phyloP scores from a whole-genome alignment of 768 basidiomycete species.

The Russula sp. region DNA sequence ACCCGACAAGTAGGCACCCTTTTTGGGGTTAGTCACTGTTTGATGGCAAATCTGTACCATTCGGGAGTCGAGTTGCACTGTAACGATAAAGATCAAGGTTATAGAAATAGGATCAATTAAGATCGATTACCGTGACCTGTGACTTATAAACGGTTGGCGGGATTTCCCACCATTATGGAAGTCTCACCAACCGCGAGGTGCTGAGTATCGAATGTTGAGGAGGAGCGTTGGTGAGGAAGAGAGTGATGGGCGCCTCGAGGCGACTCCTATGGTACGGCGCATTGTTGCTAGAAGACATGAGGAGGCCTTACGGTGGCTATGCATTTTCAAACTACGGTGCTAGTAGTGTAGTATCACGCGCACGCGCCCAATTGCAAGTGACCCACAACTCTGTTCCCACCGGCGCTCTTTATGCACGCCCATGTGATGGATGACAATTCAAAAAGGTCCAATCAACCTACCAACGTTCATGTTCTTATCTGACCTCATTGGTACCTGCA shows the following conservation, averaged over 20 bases:
- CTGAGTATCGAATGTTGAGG: constrained; percentile 2
- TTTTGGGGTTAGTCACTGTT: constrained; percentile 6
- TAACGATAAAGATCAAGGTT: constrained; percentile 21
- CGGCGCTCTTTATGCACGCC: constrained; percentile 7
- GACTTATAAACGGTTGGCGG: not conserved
- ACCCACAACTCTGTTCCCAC: constrained; percentile 8
- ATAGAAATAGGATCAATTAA: not conserved
- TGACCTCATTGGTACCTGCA: constrained; percentile 22
- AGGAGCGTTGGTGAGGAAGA: not conserved
- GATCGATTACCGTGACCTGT: constrained; percentile 12
- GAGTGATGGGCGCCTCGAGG: constrained; percentile 14
- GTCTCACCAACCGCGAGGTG: not conserved
- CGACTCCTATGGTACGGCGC: constrained; percentile 8
- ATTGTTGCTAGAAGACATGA: constrained; percentile 12
- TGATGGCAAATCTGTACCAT: constrained; percentile 5
- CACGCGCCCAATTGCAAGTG: constrained; percentile 4
- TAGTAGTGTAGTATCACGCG: constrained; percentile 6
- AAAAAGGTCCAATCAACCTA: not conserved
- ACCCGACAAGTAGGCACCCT: not conserved
- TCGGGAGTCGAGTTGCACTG: constrained; percentile 1
- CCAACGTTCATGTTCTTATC: constrained; percentile 12
- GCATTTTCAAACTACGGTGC: not conserved
- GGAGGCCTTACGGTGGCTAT: constrained; percentile 22
- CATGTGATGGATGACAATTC: constrained; percentile 12
- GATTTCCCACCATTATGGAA: not conserved